Evolutionary conservation across 1,284 basidiomycete species (phyloP).

Genomic region (Ustilago nuda): DNA sequence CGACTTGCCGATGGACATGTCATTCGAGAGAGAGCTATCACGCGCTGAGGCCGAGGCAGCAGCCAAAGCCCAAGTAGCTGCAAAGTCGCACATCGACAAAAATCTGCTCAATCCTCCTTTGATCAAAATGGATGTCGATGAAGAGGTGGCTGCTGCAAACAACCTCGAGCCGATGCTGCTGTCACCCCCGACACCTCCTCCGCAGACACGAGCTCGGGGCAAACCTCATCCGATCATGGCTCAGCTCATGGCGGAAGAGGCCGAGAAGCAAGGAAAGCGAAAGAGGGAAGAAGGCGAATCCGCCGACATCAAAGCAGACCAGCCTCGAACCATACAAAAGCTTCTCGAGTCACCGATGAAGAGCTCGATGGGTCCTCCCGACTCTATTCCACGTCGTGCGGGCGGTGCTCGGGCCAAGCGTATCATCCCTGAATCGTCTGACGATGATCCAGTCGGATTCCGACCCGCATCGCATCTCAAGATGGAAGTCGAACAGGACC

Average conservation of each 20-base stretch:
- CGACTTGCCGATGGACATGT: slow-evolving; percentile 28
- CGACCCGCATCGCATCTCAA: background rate
- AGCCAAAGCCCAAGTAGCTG: background rate
- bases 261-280: slow-evolving; percentile 3
- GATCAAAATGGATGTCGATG: background rate
- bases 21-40: slow-evolving; percentile 25
- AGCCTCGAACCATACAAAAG: slow-evolving; percentile 7
- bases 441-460: background rate
- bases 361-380: slow-evolving; percentile 45
- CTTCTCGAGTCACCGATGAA: slow-evolving; percentile 22
- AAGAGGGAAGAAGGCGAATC: background rate
- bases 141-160: background rate
- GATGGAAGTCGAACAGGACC: slow-evolving; percentile 17
- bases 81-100: background rate
- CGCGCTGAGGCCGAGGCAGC: slow-evolving; percentile 29
- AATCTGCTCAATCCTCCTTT: slow-evolving; percentile 1
- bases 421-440: slow-evolving; percentile 29
- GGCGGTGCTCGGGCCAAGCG: slow-evolving; percentile 19
- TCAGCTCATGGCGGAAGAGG: slow-evolving; percentile 14
- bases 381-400: slow-evolving; percentile 42
- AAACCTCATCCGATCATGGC: slow-evolving; percentile 22
- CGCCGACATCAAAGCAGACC: background rate
- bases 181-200: slow-evolving; percentile 11
- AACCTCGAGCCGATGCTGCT: background rate
- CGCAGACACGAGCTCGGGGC: background rate